A percentile compares a stretch with the other conserved stretches of the same genome.
Evolutionary conservation across 2,329 filamentous ascomycete species (phyloP).

Genomic region (Sphaerostilbella broomeana): DNA sequence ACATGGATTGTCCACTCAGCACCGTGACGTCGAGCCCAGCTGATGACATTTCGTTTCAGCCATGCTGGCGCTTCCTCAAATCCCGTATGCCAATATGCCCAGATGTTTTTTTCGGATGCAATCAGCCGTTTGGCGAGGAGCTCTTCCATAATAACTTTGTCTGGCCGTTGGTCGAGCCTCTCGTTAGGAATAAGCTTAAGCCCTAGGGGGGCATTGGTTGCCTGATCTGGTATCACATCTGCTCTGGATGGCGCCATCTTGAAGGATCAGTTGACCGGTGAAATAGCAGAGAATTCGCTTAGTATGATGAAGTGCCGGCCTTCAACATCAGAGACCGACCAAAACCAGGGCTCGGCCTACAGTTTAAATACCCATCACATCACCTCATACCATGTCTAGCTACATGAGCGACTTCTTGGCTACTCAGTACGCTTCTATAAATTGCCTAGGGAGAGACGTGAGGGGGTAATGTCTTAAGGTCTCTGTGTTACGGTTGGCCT

Average conservation of each 20-base stretch:
- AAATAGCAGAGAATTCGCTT: too few relatives aligned
- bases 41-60: slow-evolving; percentile 30
- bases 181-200: slow-evolving; percentile 7
- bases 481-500: too few relatives aligned
- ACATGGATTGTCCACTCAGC: slow-evolving; percentile 34
- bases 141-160: slow-evolving; percentile 26
- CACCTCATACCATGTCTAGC: too few relatives aligned
- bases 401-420: too few relatives aligned
- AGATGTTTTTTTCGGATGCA: slow-evolving; percentile 35
- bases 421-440: too few relatives aligned
- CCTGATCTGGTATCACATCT: background rate
- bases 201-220: background rate
- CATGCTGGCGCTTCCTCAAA: slow-evolving; percentile 27
- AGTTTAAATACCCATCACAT: too few relatives aligned
- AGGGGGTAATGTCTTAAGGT: too few relatives aligned
- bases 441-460: too few relatives aligned
- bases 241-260: background rate
- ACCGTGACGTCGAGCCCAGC: slow-evolving; percentile 31
- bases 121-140: slow-evolving; percentile 25
- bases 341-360: too few relatives aligned
- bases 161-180: slow-evolving; percentile 22
- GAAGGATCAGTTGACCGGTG: too few relatives aligned
- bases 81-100: slow-evolving; percentile 37
- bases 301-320: background rate
- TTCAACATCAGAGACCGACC: too few relatives aligned